Conservation (phyloP, 2,329 filamentous ascomycete genomes). For the Orbilia brochopaga region DNA sequence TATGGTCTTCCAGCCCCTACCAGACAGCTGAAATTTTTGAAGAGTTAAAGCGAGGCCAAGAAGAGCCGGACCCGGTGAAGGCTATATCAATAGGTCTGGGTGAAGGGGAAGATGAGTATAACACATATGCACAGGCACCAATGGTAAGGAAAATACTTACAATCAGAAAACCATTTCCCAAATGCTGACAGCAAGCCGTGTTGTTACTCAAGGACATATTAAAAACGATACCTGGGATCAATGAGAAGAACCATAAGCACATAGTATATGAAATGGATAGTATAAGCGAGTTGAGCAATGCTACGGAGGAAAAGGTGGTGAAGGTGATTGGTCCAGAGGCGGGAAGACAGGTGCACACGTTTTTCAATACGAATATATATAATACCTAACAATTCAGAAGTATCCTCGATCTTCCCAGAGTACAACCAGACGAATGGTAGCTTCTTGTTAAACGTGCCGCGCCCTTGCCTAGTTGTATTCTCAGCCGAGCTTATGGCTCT, state of each 20-base stretch:
- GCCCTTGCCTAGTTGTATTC: too few species aligned
- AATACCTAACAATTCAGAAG: too few species aligned
- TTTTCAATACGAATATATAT: constrained; percentile 68
- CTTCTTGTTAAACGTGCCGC: too few species aligned
- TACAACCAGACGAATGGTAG: too few species aligned
- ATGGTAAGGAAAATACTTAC: constrained; percentile 55
- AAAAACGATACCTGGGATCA: constrained; percentile 80
- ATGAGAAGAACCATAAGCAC: constrained; percentile 74
- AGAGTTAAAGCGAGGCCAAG: constrained; percentile 84
- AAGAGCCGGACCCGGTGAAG: constrained; percentile 86
- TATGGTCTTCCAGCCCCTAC: constrained; percentile 92
- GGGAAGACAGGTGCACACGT: constrained; percentile 75
- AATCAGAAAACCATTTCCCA: neutral
- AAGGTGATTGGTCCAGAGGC: constrained; percentile 78
- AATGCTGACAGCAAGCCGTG: neutral
- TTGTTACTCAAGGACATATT: constrained; percentile 74
- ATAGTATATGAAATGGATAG: constrained; percentile 76
- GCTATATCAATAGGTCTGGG: constrained; percentile 84
- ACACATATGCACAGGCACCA: constrained; percentile 41
- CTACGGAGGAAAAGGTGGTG: constrained; percentile 74
- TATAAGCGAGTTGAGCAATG: constrained; percentile 82
- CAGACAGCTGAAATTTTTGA: constrained; percentile 98
- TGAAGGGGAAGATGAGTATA: constrained; percentile 60
- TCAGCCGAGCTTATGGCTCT: too few species aligned
- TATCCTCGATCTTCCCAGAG: too few species aligned